Evolutionary conservation across 768 basidiomycete species (phyloP), one percentile per base, ranked within the genome.

Genomic region (Hygrophorus pudorinus): DNA sequence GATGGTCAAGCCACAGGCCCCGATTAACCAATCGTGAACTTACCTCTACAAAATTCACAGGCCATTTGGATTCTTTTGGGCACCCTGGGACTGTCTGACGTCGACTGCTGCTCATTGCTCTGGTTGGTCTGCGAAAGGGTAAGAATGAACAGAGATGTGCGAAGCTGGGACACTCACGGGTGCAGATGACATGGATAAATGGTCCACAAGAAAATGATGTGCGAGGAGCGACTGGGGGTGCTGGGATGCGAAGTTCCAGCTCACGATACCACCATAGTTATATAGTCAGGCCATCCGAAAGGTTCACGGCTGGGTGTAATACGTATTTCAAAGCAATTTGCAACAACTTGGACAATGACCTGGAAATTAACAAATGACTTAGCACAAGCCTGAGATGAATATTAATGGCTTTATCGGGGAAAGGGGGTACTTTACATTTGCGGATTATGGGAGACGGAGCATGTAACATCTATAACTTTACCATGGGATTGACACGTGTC

Each of bases 11-110:
- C 38, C 39, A 36, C 46, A 36, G 5, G 11, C 28, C 24, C 24
- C 21, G 17, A 30, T 11, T 27, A 38, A 33, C 9, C 34, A 33
- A 50, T 17, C 20, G 17, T 42, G 8, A 45, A 39, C 16, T 38
- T 51, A 79, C 82, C 78, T 59, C 83, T 66, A 57, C 83, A 85
- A 54, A 85, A 85, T 44, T 73, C 71, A 54, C 83, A 85, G 5
- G 83, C 83, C 79, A 85, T 82, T 0, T 77, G 72, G 0, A 75
- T 80, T 43, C 81, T 54, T 54, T 59, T 64, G 10, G 67, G 66
- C 17, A 55, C 56, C 38, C 59, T 51, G 21, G 56, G 52, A 28
- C 28, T 27, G 12, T 53, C 18, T 42, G 47, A 48, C 45, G 44
- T 42, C 41, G n/a, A 27, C 17, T 31, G 21, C 9, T 14, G n/a